Evolutionary conservation across 176 grass and related monocot genomes (phyloP), one percentile per base, ranked within the genome.

Genomic region (Juncus inflexus): DNA sequence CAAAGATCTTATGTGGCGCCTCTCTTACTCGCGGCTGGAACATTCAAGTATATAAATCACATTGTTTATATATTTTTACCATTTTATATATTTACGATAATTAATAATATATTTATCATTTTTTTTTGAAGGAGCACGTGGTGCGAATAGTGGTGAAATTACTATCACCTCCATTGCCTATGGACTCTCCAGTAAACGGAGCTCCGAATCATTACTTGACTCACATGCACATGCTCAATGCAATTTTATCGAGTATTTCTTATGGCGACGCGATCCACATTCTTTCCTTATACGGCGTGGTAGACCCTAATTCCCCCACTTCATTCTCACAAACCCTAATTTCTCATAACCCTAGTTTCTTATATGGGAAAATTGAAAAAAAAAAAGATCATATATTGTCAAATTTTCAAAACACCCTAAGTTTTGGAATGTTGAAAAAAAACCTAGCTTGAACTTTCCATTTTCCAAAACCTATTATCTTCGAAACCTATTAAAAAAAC

Each of bases 261-360:
- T 58, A 75, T 78, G 83, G 72, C 3, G 94, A 99, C 77, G 77
- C 57, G 60, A 74, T 86, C 69, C 94, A 99, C 75, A 92, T 99
- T 52, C 83, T 99, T 79, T 92, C 94, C 58, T 74, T 99, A 70
- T 92, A 86, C 73, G 94, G 94, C 58, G 81, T 92, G 94, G 94
- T 92, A 80, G 83, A 79, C 14, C 59, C 42, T 67, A 13, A 37
- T 74, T 54, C 19, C 19, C 19, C 19, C 19, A 28, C 19, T 28
- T 28, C 19, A 28, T 28, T 47, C 43, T 47, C 43, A 47, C 9
- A 47, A 47, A 47, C 43, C 43, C 43, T 47, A 47, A 47, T 37
- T 0, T 63, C 12, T 42, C 49, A 15, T 77, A 61, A 39, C 40
- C 15, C 11, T 1, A 69, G 15, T 9, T 77, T 40, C 19, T 59